Evolutionary conservation across 495 filamentous ascomycete species (phyloP).

Genomic region (Usnea hakonensis): DNA sequence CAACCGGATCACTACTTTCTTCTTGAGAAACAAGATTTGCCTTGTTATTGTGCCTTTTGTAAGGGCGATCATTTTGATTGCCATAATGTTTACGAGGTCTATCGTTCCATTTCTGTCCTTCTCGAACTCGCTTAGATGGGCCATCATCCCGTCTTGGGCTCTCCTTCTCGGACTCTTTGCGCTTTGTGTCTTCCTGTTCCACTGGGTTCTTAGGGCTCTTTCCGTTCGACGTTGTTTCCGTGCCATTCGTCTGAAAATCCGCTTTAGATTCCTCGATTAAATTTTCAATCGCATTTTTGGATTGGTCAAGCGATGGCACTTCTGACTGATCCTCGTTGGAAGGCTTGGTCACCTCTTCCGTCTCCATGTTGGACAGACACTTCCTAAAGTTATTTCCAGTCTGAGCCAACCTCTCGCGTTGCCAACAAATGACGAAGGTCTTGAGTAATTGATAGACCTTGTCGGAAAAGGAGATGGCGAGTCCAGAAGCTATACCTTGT

Average conservation of each 20-base stretch:
- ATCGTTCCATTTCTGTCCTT: constrained; percentile 22
- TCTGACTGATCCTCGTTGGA: neutral
- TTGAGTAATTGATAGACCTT: neutral
- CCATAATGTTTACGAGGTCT: constrained; percentile 12
- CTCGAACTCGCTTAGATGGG: constrained; percentile 20
- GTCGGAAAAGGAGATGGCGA: neutral
- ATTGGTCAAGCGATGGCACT: neutral
- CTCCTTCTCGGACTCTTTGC: constrained; percentile 1
- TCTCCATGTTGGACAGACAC: neutral
- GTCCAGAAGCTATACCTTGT: neutral
- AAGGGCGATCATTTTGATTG: neutral
- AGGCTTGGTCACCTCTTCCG: constrained; percentile 2
- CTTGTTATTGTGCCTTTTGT: constrained; percentile 42
- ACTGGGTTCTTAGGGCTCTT: neutral
- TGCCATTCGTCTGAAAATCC: neutral
- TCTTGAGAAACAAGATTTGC: constrained; percentile 56
- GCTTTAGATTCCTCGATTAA: neutral
- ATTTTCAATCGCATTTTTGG: constrained; percentile 1
- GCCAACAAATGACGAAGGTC: neutral
- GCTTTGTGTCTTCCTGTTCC: neutral
- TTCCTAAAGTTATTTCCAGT: neutral
- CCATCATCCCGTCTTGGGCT: neutral
- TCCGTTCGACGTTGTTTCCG: neutral
- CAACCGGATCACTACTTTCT: constrained; percentile 61
- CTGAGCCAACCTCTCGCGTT: neutral